Base-by-base conservation (phyloP, 306 rosid genomes). In the Cicer bijugum region DNA sequence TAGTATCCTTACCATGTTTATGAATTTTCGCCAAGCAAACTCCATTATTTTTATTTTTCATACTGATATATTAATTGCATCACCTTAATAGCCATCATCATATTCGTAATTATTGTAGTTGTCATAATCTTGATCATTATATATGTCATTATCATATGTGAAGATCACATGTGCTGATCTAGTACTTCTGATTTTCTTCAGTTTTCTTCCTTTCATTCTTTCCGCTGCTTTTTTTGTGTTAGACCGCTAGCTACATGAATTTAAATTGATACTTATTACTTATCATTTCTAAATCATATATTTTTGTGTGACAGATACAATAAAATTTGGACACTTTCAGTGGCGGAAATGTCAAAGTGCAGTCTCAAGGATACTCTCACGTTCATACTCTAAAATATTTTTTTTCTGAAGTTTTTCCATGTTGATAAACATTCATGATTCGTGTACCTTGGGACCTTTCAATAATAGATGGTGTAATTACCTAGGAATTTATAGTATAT, bases 391-490 rank as follows among this genome's bases (percentile, higher is more conserved):
- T 23, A 15, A 47, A 55, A 15, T 14, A 43, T 7, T 43, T 42
- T 12, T 66, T 23, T 0, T 53, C 8, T 12, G 42, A 35, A 70
- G 65, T 28, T 57, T 76, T 68, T 67, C 58, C 38, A 45, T 80
- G 72, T 67, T 58, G 47, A 48, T 56, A 58, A 35, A 63, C 67
- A 58, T 69, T 66, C 53, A 37, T 46, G 71, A 48, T 68, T 44
- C 44, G 35, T 50, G 74, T 73, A 62, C 15, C n/a, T 73, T 61
- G 43, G 68, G 71, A 66, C 28, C 52, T 75, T 43, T 71, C 47
- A 55, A 70, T 69, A 57, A 17, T 42, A 50, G 35, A 52, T 69
- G 75, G 62, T 76, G 39, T 65, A 82, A 81, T 62, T 70, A 51
- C 61, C 72, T 28, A 28, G 5, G 35, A 28, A 28, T 28, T 4